Conservation (phyloP, 2,329 filamentous ascomycete species). For the Immersiporthe knoxdaviesiana region DNA sequence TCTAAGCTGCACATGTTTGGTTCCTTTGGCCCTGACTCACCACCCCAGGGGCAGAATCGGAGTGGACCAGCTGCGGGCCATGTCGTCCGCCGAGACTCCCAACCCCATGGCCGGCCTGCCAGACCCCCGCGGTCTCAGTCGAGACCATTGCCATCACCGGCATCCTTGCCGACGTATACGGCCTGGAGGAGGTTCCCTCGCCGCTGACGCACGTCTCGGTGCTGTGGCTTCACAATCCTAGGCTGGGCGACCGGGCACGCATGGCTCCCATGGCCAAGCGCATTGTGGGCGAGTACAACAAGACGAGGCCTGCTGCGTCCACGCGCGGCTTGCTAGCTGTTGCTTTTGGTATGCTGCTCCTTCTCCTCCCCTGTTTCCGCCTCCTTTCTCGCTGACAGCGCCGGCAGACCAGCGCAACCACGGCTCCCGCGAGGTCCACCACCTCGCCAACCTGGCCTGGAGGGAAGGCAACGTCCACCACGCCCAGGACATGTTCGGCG, state of each 20-base stretch:
- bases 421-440: conserved; percentile 70
- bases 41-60: not conserved
- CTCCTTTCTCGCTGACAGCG: not conserved
- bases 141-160: conserved; percentile 75
- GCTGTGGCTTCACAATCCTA: conserved; percentile 90
- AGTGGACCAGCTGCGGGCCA: not conserved
- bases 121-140: conserved; percentile 59
- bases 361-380: too few species aligned
- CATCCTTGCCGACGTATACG: conserved; percentile 78
- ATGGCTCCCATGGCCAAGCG: conserved; percentile 78
- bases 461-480: conserved; percentile 76
- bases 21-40: not conserved
- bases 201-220: conserved; percentile 64
- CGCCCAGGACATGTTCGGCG: conserved; percentile 89
- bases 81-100: conserved; percentile 16
- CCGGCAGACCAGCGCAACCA: conserved; percentile 83
- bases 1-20: not conserved
- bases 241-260: conserved; percentile 68
- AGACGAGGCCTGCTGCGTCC: conserved; percentile 37
- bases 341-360: conserved; percentile 57
- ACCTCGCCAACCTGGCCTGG: conserved; percentile 77
- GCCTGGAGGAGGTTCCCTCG: conserved; percentile 71
- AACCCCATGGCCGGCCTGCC: conserved; percentile 38
- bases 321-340: conserved; percentile 73
- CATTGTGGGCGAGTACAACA: conserved; percentile 70